Evolutionary conservation across 1,139 yeast genomes (phyloP), one percentile per base, ranked within the genome.

Genomic region (Yamadazyma siamensis): DNA sequence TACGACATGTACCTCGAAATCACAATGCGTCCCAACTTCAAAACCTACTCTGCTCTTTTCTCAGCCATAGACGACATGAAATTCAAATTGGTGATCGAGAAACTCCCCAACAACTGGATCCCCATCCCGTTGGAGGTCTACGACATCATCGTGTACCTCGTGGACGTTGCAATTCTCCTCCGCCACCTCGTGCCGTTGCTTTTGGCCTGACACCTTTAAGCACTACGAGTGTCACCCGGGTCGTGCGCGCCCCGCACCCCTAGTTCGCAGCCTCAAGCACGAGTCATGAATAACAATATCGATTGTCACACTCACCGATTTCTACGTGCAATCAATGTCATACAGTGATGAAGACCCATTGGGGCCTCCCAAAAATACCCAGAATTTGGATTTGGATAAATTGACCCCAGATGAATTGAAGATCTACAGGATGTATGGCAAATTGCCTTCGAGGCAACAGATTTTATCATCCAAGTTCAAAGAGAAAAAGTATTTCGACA

Each of bases 401-500:
- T 59, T 81, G 38, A 64, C 80, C 5, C 82, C 86, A 12, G 86
- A 81, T 48, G 91, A 81, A 52, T 59, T 76, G 48, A 75, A 75
- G 41, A 62, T 89, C 21, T 81, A 80, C 61, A 81, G 77, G 49
- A 64, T 88, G 67, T 89, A 89, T 54, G 97, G 97, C 20, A 84
- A 81, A 53, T 65, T 91, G 35, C 98, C 98, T 26, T 76, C 91
- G 22, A 80, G 83, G 34, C 84, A 84, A 38, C 96, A 89, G 43
- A 68, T 91, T 22, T 71, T 91, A 38, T 74, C 85, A 35, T 77
- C 83, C 43, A 87, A 86, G 56, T 64, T 83, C 45, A 82, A 82
- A 55, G 97, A 91, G 47, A 79, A 96, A 49, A 88, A 88, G 61
- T 91, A 83, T 59, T 94, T 91, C 52, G 99, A 91, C 50, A 85